Evolutionary conservation across 768 basidiomycete genomes (phyloP), one percentile per base, ranked within the genome.

Genomic region (Hemileccinum rubropunctum): DNA sequence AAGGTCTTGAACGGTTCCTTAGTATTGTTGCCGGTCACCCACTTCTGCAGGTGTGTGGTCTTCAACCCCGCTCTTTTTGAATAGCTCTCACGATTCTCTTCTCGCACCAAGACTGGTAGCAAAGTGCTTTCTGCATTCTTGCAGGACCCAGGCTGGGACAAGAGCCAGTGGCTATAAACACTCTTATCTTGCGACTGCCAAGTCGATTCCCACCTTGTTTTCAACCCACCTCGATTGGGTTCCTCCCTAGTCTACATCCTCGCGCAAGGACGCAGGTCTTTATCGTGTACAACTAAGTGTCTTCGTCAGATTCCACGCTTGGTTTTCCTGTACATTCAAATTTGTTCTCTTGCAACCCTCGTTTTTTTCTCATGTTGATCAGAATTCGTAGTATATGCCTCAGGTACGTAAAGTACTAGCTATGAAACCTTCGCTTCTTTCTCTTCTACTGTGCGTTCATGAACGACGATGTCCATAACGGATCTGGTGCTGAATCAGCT

Each of bases 11-110:
- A 73, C 76, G 95, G 27, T 99, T 98, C 72, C 69, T 99, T 60
- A 92, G 90, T 59, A 83, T 99, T 54, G 95, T 99, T 42, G 97
- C 97, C 3, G 97, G 97, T 0, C 97, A 99, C 67, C 97, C 97
- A 8, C 73, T 99, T 48, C 73, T 99, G 21, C 95, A 99, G 83
- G 93, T 91, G 93, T 91, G 13, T 54, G 52, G 81, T 70, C 27
- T 30, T 15, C 23, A 36, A n/a, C 15, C 1, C 28, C 35, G 13
- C 35, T 35, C 30, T 35, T 9, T 13, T 34, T 18, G 28, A 9
- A n/a, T 21, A 26, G 37, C 48, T 51, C 47, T 50, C 55, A 59
- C n/a, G 13, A 42, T 13, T 46, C 4, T 36, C 3, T 27, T 40
- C 9, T 33, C 14, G 3, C 28, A 10, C 26, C 30, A 35, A 94